Base-by-base conservation (phyloP, 306 rosid genomes). In the Herpetospermum pedunculosum region DNA sequence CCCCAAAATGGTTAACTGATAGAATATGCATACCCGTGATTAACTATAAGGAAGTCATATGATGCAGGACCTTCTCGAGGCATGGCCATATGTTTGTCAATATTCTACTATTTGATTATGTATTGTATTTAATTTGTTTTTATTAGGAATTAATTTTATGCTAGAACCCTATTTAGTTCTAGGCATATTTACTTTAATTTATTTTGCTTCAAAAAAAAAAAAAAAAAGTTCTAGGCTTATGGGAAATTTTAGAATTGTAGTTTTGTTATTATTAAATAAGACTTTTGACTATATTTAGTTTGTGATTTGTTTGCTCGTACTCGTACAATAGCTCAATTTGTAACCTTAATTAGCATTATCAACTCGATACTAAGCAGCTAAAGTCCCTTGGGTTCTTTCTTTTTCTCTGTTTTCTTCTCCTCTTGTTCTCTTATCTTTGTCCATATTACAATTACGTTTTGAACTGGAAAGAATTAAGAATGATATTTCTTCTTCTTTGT, bases 401-500 rank as follows among this genome's bases (percentile, higher is more conserved):
- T 43, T 43, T 64, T 8, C 34, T 41, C 34, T 67, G 19, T 67
- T 67, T 60, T 67, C 32, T 38, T 43, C 73, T 25, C 37, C 32
- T 25, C 73, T 68, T 11, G 48, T 35, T 63, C 50, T 65, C 32
- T 41, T 25, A 43, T 14, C 73, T 28, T 43, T 46, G 37, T 30
- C 40, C 74, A 70, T 44, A 70, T 30, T 46, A 28, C 55, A 25
- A 6, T 67, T 57, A 19, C 18, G 32, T 38, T 67, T 65, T 59
- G 21, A 49, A 25, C 52, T 58, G 49, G 75, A 55, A 37, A 63
- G 30, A 52, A 28, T 57, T 37, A 68, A 10, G 26, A 52, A 16
- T 70, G 74, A 70, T 47, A 29, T 26, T 28, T 70, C 58, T 44
- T 64, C 38, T 74, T 70, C 49, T 40, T 57, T 46, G 80, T 46